Percentiles rank a stretch among this genome's conserved stretches.
Conservation (phyloP, 1,284 basidiomycete genomes). For the Tilletiaria anomala region DNA sequence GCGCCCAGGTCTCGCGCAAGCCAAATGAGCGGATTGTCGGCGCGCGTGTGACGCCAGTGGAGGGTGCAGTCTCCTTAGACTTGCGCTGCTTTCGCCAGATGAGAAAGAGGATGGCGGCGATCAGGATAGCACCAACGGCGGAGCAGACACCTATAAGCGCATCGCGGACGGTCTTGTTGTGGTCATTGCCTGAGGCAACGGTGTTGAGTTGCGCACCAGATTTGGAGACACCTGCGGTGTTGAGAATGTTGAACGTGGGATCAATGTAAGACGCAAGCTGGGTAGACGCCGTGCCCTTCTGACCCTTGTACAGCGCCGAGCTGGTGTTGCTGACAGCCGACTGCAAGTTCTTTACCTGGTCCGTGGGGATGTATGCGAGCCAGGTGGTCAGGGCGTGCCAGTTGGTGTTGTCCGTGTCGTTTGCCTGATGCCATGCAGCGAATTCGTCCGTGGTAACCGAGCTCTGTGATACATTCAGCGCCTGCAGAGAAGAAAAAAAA, state of each 20-base stretch:
- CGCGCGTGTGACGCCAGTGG: not conserved
- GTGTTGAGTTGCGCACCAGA: not conserved
- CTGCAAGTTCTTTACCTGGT: not conserved
- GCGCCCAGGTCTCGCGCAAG: not conserved
- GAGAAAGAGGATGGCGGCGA: not conserved
- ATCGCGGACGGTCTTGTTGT: not conserved
- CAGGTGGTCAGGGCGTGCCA: not conserved
- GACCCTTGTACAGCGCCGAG: not conserved
- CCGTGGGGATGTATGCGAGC: not conserved
- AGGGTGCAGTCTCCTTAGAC: not conserved
- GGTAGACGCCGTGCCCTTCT: not conserved
- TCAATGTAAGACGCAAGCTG: not conserved
- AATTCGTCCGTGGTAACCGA: too few relatives aligned
- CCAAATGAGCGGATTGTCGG: not conserved
- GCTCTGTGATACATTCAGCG: too few relatives aligned
- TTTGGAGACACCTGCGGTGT: not conserved
- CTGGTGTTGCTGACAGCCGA: not conserved
- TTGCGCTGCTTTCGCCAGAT: not conserved
- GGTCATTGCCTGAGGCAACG: not conserved
- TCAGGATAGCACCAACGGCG: not conserved
- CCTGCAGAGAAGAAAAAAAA: too few relatives aligned
- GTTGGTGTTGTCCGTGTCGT: too few relatives aligned
- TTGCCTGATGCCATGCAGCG: too few relatives aligned
- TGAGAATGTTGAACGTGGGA: not conserved
- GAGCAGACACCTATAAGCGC: not conserved